A percentile compares a stretch with the other conserved stretches of the same genome.
These are phyloP conservation scores for Gynostemma pentaphyllum DNA, from an alignment of 306 rosid genomes.

Conservation along the genomic window DNA sequence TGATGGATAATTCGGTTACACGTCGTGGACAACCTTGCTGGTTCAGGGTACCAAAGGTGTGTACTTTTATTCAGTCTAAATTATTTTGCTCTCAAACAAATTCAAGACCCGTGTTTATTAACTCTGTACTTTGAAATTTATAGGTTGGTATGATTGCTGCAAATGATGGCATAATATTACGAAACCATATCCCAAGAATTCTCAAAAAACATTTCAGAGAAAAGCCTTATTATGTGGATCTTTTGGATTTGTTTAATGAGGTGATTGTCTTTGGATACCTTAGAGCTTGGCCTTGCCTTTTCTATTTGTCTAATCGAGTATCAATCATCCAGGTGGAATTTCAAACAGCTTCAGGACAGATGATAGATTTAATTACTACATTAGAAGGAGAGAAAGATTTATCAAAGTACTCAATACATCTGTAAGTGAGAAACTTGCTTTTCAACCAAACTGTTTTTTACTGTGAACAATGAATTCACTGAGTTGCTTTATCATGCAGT, in stretches of 20 bases:
- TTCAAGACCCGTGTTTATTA: neutral
- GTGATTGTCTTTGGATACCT: slow-evolving; percentile 22
- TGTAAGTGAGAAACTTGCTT: slow-evolving; percentile 41
- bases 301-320: neutral
- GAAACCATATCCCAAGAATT: slow-evolving; percentile 67
- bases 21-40: slow-evolving; percentile 46
- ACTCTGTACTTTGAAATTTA: neutral
- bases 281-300: neutral
- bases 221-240: slow-evolving; percentile 72
- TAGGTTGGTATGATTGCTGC: slow-evolving; percentile 82
- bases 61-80: neutral
- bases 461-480: neutral
- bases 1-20: slow-evolving; percentile 40
- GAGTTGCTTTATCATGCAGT: slow-evolving; percentile 35
- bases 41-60: slow-evolving; percentile 43
- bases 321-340: slow-evolving; percentile 55
- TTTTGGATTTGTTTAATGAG: slow-evolving; percentile 83
- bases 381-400: slow-evolving; percentile 85
- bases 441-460: neutral
- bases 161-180: slow-evolving; percentile 69
- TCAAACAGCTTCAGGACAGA: slow-evolving; percentile 94
- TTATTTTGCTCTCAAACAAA: neutral
- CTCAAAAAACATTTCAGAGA: slow-evolving; percentile 73
- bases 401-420: slow-evolving; percentile 61
- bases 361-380: slow-evolving; percentile 91